A percentile compares a stretch with the other conserved stretches of the same genome.
Conservation (phyloP, 2,329 filamentous ascomycete species). For the Colletotrichum tanaceti region DNA sequence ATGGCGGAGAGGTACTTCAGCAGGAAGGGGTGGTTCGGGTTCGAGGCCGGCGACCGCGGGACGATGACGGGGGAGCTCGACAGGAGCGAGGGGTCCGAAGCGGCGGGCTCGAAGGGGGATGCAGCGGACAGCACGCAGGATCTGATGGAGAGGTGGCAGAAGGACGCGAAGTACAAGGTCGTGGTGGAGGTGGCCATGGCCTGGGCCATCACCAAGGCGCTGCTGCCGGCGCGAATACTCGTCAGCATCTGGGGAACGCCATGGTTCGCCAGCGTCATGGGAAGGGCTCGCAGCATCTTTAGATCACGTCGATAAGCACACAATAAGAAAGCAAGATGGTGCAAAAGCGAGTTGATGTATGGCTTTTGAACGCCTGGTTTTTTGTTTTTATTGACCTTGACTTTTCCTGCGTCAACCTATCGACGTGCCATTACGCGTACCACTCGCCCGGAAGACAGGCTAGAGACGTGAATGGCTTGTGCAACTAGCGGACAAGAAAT, state of each 20-base stretch:
- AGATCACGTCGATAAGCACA: slow-evolving; percentile 45
- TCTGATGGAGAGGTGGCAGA: slow-evolving; percentile 52
- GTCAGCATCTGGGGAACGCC: slow-evolving; percentile 90
- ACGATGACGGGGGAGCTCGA: slow-evolving; percentile 42
- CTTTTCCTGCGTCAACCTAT: slow-evolving; percentile 38
- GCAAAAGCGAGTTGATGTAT: slow-evolving; percentile 12
- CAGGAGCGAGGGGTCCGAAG: slow-evolving; percentile 41
- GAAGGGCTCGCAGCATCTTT: slow-evolving; percentile 53
- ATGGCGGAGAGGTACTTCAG: slow-evolving; percentile 82
- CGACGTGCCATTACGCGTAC: slow-evolving; percentile 23
- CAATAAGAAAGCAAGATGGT: neutral
- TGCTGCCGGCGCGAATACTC: slow-evolving; percentile 81
- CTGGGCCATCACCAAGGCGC: slow-evolving; percentile 88
- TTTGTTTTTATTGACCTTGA: slow-evolving; percentile 39
- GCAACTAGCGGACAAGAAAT: slow-evolving; percentile 34
- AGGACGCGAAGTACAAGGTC: slow-evolving; percentile 64
- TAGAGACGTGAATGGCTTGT: slow-evolving; percentile 12
- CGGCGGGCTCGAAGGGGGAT: slow-evolving; percentile 44
- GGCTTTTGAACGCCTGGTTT: slow-evolving; percentile 17
- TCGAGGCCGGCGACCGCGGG: slow-evolving; percentile 54
- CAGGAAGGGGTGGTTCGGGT: slow-evolving; percentile 84
- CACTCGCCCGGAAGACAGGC: neutral
- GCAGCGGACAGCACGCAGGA: slow-evolving; percentile 49
- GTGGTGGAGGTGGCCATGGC: slow-evolving; percentile 82
- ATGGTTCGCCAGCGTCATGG: slow-evolving; percentile 82